Conservation (phyloP, 345 rosid species). For the Ailanthus altissimus region DNA sequence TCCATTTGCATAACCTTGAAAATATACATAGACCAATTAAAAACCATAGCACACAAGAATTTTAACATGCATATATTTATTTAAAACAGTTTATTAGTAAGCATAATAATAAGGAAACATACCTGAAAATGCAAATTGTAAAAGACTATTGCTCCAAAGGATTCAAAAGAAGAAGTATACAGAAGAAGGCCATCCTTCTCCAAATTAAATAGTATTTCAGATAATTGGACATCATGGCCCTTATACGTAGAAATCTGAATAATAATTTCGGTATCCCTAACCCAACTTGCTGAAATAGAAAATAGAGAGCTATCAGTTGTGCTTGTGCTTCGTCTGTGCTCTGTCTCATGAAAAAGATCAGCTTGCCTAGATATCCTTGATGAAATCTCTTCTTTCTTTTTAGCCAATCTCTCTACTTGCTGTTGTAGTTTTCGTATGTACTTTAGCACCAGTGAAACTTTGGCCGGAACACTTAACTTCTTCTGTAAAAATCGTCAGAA, state of each 20-base stretch:
- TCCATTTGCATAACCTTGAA: too few relatives aligned
- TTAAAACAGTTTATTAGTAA: too few relatives aligned
- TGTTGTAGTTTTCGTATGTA: slow-evolving; percentile 50
- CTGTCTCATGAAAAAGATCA: slow-evolving; percentile 20
- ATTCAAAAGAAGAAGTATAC: slow-evolving; percentile 58
- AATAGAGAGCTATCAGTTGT: slow-evolving; percentile 9
- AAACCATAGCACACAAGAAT: too few relatives aligned
- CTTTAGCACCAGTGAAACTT: slow-evolving; percentile 39
- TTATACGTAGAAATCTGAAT: slow-evolving; percentile 42
- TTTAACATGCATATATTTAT: too few relatives aligned
- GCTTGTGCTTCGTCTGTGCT: slow-evolving; percentile 22
- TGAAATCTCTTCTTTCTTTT: slow-evolving; percentile 40
- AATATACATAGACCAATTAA: too few relatives aligned
- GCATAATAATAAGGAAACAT: background rate
- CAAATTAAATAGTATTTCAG: slow-evolving; percentile 45
- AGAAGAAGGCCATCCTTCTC: slow-evolving; percentile 47
- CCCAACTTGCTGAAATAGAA: slow-evolving; percentile 37
- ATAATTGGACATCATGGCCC: slow-evolving; percentile 25
- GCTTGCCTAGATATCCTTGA: slow-evolving; percentile 32
- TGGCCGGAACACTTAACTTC: too few relatives aligned
- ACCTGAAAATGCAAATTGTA: slow-evolving; percentile 64
- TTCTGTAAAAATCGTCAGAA: too few relatives aligned
- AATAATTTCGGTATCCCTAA: slow-evolving; percentile 47
- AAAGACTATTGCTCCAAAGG: slow-evolving; percentile 50
- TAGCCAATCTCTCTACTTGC: slow-evolving; percentile 31